Evolutionary conservation across 306 rosid genomes (phyloP).

Genomic region (Prunus padus): DNA sequence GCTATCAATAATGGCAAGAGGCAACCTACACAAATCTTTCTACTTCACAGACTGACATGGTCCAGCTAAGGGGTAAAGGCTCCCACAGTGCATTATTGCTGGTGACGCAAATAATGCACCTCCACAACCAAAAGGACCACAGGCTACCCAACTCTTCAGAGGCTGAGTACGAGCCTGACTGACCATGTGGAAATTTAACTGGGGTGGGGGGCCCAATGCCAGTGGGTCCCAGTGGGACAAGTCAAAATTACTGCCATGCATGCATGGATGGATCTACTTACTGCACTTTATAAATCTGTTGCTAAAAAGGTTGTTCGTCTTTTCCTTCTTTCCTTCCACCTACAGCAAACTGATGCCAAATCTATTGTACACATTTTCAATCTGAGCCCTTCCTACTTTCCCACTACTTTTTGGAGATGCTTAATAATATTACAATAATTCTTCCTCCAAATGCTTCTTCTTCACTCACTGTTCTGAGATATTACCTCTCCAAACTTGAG

Average conservation of each 20-base stretch:
- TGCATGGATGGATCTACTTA: background rate
- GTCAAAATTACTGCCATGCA: constrained; percentile 14
- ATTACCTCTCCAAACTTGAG: constrained; percentile 93
- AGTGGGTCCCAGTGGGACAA: background rate
- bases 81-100: constrained; percentile 50
- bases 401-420: constrained; percentile 10
- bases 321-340: constrained; percentile 20
- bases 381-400: background rate
- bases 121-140: background rate
- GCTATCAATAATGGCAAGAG: background rate
- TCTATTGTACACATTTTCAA: constrained; percentile 44
- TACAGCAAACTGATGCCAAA: constrained; percentile 16
- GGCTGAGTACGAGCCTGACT: background rate
- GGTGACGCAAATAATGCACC: constrained; percentile 42
- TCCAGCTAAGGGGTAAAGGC: constrained; percentile 25
- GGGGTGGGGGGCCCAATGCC: background rate
- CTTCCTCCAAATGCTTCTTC: background rate
- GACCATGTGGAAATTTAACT: too few species aligned
- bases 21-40: background rate
- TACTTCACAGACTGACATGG: constrained; percentile 3
- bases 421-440: background rate
- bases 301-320: constrained; percentile 12
- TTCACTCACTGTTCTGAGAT: constrained; percentile 73
- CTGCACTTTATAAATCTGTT: constrained; percentile 8
- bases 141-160: background rate